A percentile compares a stretch with the other conserved stretches of the same genome.
These are phyloP conservation scores for Lactarius sp. DNA, from an alignment of 768 basidiomycete species.

Conservation along the genomic window DNA sequence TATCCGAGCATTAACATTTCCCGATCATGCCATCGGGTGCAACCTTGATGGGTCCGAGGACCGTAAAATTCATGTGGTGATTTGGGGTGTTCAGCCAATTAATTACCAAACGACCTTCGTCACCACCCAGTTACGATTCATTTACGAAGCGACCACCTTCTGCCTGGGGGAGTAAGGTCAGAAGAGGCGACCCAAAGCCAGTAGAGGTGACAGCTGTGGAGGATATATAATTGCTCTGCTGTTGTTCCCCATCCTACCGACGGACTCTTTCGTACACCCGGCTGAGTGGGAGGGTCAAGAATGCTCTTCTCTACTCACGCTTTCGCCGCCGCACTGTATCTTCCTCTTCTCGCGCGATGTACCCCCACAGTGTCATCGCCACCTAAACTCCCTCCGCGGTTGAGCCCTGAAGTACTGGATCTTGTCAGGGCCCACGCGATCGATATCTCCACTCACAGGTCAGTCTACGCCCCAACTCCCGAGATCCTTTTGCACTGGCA, in stretches of 20 bases:
- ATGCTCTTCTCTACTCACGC: not conserved
- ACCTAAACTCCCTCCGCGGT: not conserved
- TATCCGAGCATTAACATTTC: no score
- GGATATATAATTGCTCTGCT: constrained; percentile 2
- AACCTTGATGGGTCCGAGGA: no score
- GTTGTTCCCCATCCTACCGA: not conserved
- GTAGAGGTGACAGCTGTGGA: not conserved
- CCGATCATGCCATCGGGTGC: no score
- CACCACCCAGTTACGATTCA: no score
- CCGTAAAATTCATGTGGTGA: no score
- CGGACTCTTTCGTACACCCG: not conserved
- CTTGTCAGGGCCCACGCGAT: constrained; percentile 11
- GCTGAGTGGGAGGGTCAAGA: not conserved
- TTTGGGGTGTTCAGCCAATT: no score
- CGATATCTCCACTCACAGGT: constrained; percentile 18
- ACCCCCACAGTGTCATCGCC: not conserved
- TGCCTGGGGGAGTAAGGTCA: no score
- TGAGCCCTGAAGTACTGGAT: not conserved
- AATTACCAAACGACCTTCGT: no score
- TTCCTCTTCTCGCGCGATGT: constrained; percentile 3
- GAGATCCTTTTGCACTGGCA: not conserved
- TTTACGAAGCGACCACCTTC: no score
- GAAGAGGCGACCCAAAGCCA: no score
- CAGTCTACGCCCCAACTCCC: not conserved
- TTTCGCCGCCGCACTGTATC: not conserved